A percentile compares a stretch with the other conserved stretches of the same genome.
Conservation (phyloP, 345 rosid genomes). For the Conringia planisiliqua region DNA sequence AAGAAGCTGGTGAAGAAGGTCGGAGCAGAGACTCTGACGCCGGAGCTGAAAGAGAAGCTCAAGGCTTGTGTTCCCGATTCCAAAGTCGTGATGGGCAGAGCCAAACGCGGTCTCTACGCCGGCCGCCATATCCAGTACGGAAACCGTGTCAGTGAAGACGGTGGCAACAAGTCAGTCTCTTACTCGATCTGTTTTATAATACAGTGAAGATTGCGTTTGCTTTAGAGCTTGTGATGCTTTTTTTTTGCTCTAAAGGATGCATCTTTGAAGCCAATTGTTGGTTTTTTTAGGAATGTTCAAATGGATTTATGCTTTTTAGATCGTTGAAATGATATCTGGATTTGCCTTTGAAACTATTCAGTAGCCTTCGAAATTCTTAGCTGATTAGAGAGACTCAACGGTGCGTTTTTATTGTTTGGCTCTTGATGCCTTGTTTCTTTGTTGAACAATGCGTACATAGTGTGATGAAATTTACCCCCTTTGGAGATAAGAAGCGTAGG, state of each 20-base stretch:
- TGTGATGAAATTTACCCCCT: neutral
- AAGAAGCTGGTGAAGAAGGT: constrained; percentile 70
- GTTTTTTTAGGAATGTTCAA: neutral
- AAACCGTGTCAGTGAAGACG: constrained; percentile 84
- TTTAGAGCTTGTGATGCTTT: neutral
- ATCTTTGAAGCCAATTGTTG: neutral
- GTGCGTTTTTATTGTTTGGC: neutral
- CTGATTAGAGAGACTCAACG: neutral
- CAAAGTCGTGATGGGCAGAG: constrained; percentile 75
- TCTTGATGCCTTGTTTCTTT: neutral
- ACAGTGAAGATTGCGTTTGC: neutral
- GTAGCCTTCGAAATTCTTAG: neutral
- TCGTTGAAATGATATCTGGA: neutral
- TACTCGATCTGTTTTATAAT: neutral
- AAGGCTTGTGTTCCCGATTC: constrained; percentile 66
- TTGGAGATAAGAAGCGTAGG: neutral
- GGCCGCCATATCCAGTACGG: constrained; percentile 94
- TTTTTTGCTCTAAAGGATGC: neutral
- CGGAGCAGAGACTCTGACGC: constrained; percentile 59
- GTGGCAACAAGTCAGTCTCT: constrained; percentile 73
- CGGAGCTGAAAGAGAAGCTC: constrained; percentile 58
- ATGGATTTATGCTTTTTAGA: neutral
- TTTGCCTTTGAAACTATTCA: neutral
- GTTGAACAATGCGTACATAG: neutral
- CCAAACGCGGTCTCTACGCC: constrained; percentile 84